Base-by-base conservation (phyloP, 2,329 filamentous ascomycete species). In the Fusarium pseudonygamai region DNA sequence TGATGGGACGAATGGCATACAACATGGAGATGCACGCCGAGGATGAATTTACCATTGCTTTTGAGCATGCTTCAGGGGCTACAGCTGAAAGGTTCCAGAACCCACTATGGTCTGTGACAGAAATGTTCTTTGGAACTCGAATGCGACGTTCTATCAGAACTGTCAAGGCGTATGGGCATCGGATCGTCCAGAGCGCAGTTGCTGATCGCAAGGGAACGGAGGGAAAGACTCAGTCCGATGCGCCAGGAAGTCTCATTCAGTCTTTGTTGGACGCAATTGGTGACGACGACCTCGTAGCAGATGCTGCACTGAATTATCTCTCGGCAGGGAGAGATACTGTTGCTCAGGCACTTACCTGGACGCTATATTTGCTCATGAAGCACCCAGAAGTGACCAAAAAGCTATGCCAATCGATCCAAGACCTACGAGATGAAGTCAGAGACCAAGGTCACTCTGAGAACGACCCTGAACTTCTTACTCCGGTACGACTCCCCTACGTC, bases 1-100 rank as follows among this genome's bases (percentile, higher is more conserved):
- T 92, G 30, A 91, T 92, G 87, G 90, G 90, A n/a, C 86, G 86
- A 69, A 90, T 92, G 88, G 90, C 90, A 20, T 92, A 92, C 74
- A 87, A 90, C 77, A 91, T 91, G 89, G 89, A 92, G 72, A 91
- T 92, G 84, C 88, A 89, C 75, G 85, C 88, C 53, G 84, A 87
- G 37, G 88, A 91, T 67, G 85, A 87, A 5, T 92, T 92, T 78
- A 88, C 88, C 8, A 70, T 84, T 57, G 87, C 89, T 1, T 92
- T 92, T 75, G 90, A 92, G 71, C 85, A 87, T 71, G 90, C 90
- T 6, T 92, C 90, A 0, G 89, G 87, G 2, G 85, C 81, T 14
- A 91, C 88, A 1, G 88, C 89, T 6, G 84, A 89, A 57, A 86
- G 90, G 9, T 92, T 92, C 66, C 90, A 92, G 77, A 92, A 92